Evolutionary conservation across 225 moss, liverwort and hornwort genomes (phyloP).

Genomic region (Climacium dendroides): DNA sequence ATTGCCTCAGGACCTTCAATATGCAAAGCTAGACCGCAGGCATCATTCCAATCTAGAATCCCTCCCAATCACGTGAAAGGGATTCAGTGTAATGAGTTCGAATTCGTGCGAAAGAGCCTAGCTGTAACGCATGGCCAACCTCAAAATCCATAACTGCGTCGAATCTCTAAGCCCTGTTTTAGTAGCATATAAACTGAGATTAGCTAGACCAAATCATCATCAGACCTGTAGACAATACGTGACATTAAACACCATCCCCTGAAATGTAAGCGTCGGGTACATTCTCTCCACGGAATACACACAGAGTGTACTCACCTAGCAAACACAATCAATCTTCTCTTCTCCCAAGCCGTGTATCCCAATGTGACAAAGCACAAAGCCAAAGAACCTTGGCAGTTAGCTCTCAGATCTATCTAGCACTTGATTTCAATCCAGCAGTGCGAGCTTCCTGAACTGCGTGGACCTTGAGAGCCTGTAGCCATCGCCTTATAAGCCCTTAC

Average conservation of each 20-base stretch:
- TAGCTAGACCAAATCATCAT: background rate
- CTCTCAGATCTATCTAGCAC: background rate
- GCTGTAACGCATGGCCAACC: background rate
- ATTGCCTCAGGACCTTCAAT: background rate
- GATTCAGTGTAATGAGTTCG: background rate
- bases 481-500: background rate
- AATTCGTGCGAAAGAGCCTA: background rate
- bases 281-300: background rate
- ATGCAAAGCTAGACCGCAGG: background rate
- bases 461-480: background rate
- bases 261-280: background rate
- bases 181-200: background rate
- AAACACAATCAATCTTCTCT: background rate
- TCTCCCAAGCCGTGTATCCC: background rate
- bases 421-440: background rate
- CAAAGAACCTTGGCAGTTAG: background rate
- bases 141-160: background rate
- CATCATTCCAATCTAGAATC: background rate
- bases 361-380: background rate
- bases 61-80: background rate
- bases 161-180: background rate
- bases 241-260: background rate
- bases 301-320: background rate
- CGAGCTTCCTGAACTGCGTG: background rate
- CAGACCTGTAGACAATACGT: background rate